These are phyloP conservation scores for Serendipita vermifera DNA, from an alignment of 768 basidiomycete genomes.

Conservation along the genomic window DNA sequence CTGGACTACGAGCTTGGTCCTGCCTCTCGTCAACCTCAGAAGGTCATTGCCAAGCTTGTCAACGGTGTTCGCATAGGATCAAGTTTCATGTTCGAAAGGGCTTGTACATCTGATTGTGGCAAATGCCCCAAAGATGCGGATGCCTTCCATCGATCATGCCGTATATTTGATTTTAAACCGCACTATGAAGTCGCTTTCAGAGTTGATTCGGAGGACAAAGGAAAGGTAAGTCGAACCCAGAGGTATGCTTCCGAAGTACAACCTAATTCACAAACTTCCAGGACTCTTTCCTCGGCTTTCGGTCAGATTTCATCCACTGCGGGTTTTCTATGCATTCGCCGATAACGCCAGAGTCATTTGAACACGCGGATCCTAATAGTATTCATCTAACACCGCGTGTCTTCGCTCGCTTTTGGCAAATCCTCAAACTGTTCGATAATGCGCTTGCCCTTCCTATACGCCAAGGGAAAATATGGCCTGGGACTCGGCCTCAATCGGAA, in stretches of 20 bases:
- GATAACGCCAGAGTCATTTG: conserved; percentile 21
- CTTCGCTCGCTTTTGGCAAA: conserved; percentile 83
- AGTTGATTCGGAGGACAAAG: conserved; percentile 16
- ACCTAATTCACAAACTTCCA: conserved; percentile 4
- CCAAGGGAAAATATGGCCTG: conserved; percentile 71
- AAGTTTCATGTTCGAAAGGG: conserved; percentile 66
- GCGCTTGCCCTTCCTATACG: conserved; percentile 70
- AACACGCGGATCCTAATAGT: conserved; percentile 40
- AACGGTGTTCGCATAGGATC: conserved; percentile 83
- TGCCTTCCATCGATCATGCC: conserved; percentile 63
- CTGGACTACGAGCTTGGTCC: conserved; percentile 23
- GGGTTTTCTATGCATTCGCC: conserved; percentile 74
- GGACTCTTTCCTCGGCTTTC: conserved; percentile 80
- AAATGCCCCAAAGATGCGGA: conserved; percentile 40
- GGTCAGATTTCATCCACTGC: conserved; percentile 88
- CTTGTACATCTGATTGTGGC: conserved; percentile 59
- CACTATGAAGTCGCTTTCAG: conserved; percentile 64
- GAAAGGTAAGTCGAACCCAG: conserved; percentile 30
- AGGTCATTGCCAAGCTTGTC: conserved; percentile 69
- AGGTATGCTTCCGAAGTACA: conserved; percentile 8
- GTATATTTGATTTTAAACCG: conserved; percentile 64
- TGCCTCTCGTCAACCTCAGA: conserved; percentile 29
- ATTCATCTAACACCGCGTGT: conserved; percentile 75
- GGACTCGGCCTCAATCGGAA: conserved; percentile 52
- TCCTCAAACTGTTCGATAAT: conserved; percentile 80